Base-by-base conservation (phyloP, 495 filamentous ascomycete genomes). In the Annulohypoxylon stygium region DNA sequence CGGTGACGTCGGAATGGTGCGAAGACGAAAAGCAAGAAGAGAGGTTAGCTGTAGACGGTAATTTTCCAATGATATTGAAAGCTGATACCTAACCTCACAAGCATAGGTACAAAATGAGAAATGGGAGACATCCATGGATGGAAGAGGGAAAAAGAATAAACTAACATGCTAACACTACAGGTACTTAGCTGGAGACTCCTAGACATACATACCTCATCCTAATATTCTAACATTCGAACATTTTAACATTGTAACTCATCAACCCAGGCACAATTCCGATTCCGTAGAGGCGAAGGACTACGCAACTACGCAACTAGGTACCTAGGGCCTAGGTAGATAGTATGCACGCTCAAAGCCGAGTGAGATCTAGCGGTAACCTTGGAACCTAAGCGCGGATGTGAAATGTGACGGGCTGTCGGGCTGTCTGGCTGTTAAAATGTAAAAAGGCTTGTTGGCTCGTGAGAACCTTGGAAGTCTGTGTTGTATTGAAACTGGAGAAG, bases 401-500 rank as follows among this genome's bases (percentile, higher is more conserved):
- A 67, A 61, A 53, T 51, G 65, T 67, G 65, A 67, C 43, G 23
- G 20, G 43, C 7, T 47, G 43, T 3, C 18, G 5, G n/a, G 43
- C 7, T 47, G 43, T 20, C 16, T 47, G 12, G 45, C 33, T 59
- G 55, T 41, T 16, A 41, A 59, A 18, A 37, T 33, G 16, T n/a
- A 59, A 25, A 39, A 58, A 39, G 54, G 33, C 34, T 26, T 16
- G 10, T 12, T 58, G 33, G 54, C 30, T 26, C 37, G 41, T 45
- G 14, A 45, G 41, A 45, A 47, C 43, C 43, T 47, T 47, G 43
- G 43, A 47, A 47, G n/a, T 47, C 23, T 41, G 8, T 59, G 60
- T 65, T 65, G 68, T 65, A 71, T 60, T 55, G 55, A 36, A 47
- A 61, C 33, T 61, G 68, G 68, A 67, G 69, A 71, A 71, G 34